Evolutionary conservation across 2,329 filamentous ascomycete species (phyloP).

Genomic region (Hymenotorrendiella dingleyae): DNA sequence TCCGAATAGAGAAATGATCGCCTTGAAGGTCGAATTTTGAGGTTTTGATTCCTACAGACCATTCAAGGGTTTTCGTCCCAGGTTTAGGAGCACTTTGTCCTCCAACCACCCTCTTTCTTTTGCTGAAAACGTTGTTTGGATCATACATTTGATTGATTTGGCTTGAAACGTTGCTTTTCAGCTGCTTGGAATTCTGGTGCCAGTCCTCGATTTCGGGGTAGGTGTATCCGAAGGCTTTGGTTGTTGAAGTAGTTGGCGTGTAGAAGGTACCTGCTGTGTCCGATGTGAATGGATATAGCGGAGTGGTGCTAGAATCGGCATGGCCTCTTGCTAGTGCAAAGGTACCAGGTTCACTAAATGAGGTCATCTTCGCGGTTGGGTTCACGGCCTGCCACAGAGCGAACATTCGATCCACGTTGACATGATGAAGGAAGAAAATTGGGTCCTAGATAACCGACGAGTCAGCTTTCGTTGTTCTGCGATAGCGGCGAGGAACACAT

Average conservation of each 20-base stretch:
- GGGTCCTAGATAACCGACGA: too few species aligned
- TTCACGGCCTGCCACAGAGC: constrained; percentile 74
- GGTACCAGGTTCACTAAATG: constrained; percentile 22
- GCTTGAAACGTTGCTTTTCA: constrained; percentile 54
- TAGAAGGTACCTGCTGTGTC: background rate
- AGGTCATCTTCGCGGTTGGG: constrained; percentile 55
- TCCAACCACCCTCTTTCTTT: background rate
- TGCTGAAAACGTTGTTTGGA: constrained; percentile 5
- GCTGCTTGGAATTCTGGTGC: constrained; percentile 48
- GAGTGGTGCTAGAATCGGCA: background rate
- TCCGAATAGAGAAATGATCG: constrained; percentile 17
- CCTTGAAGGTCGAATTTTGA: constrained; percentile 24
- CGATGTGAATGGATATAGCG: background rate
- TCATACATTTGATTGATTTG: constrained; percentile 50
- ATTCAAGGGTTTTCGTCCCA: constrained; percentile 14
- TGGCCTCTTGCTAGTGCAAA: background rate
- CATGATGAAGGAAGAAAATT: constrained; percentile 19
- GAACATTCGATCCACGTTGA: constrained; percentile 66
- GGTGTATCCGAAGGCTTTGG: constrained; percentile 9
- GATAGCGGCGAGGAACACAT: too few species aligned
- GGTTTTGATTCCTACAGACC: constrained; percentile 19
- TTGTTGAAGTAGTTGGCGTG: constrained; percentile 23
- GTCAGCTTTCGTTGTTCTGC: too few species aligned
- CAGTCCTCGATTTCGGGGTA: constrained; percentile 34
- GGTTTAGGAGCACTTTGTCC: background rate